Evolutionary conservation across 1,284 basidiomycete species (phyloP).

Genomic region (Moniliella sp.): DNA sequence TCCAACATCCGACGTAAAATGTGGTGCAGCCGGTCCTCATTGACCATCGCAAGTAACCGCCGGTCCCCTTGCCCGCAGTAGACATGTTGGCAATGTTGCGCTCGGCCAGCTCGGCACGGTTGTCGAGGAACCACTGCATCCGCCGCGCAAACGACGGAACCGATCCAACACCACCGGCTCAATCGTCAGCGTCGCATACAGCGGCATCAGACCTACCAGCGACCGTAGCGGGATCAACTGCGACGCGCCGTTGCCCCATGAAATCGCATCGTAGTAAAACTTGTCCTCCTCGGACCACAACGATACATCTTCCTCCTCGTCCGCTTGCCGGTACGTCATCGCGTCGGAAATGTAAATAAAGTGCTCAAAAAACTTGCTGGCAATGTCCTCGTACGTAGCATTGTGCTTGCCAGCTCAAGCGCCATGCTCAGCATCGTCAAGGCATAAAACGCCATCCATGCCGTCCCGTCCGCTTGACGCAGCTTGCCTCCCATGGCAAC

Average conservation of each 20-base stretch:
- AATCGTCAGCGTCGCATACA: constrained; percentile 78
- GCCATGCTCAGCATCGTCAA: constrained; percentile 94
- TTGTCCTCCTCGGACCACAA: constrained; percentile 91
- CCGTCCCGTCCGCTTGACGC: constrained; percentile 88
- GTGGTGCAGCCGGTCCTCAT: constrained; percentile 63
- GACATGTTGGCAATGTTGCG: constrained; percentile 88
- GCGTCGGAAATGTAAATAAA: constrained; percentile 39
- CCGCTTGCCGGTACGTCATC: constrained; percentile 63
- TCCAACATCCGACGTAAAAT: constrained; percentile 92
- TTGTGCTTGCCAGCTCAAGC: constrained; percentile 94
- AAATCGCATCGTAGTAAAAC: constrained; percentile 91
- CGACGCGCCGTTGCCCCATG: constrained; percentile 45
- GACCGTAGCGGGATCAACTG: constrained; percentile 80
- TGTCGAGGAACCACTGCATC: constrained; percentile 92
- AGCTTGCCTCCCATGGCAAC: constrained; percentile 60
- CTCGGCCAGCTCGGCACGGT: constrained; percentile 60
- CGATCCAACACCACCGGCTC: constrained; percentile 69
- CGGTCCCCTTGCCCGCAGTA: constrained; percentile 44
- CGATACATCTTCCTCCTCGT: constrained; percentile 46
- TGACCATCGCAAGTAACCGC: constrained; percentile 65
- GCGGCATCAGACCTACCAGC: constrained; percentile 79
- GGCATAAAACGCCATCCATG: constrained; percentile 98
- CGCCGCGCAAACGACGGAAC: constrained; percentile 88
- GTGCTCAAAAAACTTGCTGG: constrained; percentile 86
- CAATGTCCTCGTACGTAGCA: constrained; percentile 88